Evolutionary conservation across 1,284 basidiomycete species (phyloP).

Genomic region (Sporisorium graminicola): DNA sequence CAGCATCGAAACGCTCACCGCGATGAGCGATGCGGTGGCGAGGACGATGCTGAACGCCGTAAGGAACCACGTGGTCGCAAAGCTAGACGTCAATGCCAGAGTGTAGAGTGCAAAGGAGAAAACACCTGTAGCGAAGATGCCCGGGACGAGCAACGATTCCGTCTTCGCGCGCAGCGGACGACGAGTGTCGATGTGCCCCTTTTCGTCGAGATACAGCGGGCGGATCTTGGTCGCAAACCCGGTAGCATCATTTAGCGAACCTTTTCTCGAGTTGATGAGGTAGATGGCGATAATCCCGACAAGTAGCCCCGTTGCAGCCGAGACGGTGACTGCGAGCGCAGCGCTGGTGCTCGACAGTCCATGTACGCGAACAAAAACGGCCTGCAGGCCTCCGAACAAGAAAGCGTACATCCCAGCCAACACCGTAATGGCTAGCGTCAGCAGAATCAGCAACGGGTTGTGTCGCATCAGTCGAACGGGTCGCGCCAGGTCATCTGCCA

Average conservation of each 20-base stretch:
- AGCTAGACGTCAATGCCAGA: constrained; percentile 39
- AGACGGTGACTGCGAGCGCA: constrained; percentile 23
- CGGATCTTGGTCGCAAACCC: constrained; percentile 28
- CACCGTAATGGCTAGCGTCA: constrained; percentile 14
- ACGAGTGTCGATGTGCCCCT: constrained; percentile 53
- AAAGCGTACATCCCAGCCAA: constrained; percentile 40
- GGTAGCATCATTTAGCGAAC: not conserved
- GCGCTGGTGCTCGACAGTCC: constrained; percentile 17
- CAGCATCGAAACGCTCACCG: constrained; percentile 9
- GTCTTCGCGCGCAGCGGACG: constrained; percentile 33
- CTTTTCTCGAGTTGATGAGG: constrained; percentile 23
- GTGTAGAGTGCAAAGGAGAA: constrained; percentile 54
- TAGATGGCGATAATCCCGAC: constrained; percentile 17
- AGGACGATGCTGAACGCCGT: constrained; percentile 36
- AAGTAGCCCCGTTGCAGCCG: constrained; percentile 22
- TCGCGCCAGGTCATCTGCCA: constrained; percentile 22
- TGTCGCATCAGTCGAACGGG: constrained; percentile 33
- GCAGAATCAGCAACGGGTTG: constrained; percentile 29
- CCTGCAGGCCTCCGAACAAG: constrained; percentile 30
- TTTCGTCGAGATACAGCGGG: constrained; percentile 53
- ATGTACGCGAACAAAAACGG: constrained; percentile 25
- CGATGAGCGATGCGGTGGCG: constrained; percentile 24
- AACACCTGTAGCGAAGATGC: constrained; percentile 16
- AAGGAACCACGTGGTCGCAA: constrained; percentile 39
- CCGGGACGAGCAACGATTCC: constrained; percentile 37